Evolutionary conservation across 73 alveolate genomes (phyloP), one percentile per base, ranked within the genome.

Genomic region (Paramecium octaurelia): DNA sequence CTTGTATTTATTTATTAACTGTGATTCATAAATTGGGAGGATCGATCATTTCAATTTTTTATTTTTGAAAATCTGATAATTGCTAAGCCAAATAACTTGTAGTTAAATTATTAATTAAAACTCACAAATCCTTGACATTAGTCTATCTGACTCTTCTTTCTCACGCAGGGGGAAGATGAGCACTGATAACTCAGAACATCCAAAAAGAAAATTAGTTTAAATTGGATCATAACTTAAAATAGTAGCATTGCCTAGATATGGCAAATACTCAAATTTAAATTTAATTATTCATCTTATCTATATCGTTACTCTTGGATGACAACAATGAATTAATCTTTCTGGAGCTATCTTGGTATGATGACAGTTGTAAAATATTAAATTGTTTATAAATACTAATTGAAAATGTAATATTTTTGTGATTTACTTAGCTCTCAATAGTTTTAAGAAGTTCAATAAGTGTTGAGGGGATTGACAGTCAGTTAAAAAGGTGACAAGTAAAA

Each of bases 231-330:
- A 43, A 20, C 54, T 21, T 18, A 18, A 80, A 80, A 46, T 43
- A 43, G 23, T 12, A 76, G 91, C 12, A 80, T 24, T 43, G 91
- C 44, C 91, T 46, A 40, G 18, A 80, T 20, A 80, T 80, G 91
- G 24, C 44, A 80, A 23, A 80, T 80, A 29, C n/a, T 21, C 31
- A 80, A 21, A 71, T 71, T 71, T 36, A 12, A 71, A 10, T 18
- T 14, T 64, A 24, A 2, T 44, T 34, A 8, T 54, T 54, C 3
- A 24, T 80, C 14, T 44, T 80, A 3, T 80, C 91, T 4, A 80
- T 80, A 21, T 80, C 91, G 18, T 80, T 80, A 14, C n/a, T 80
- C 73, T 43, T 80, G 2, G 91, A 42, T 21, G 91, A 80, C 20
- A 80, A 34, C n/a, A 80, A 80, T 5, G 75, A 42, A 43, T 80